Base-by-base conservation (phyloP, 2,329 filamentous ascomycete genomes). In the Fusarium sororula region DNA sequence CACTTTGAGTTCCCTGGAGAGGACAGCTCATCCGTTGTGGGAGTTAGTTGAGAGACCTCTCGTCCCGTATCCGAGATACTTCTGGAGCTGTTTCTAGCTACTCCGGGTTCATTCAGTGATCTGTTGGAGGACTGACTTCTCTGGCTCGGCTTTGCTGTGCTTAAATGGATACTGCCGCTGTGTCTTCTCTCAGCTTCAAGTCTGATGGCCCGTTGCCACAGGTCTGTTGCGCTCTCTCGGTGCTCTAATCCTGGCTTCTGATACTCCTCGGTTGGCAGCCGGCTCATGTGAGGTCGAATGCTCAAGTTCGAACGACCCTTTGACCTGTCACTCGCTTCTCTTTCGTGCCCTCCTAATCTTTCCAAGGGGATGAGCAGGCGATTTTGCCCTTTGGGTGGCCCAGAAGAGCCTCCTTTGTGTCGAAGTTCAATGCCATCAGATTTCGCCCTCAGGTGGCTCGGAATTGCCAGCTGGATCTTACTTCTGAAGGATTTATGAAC, bases 381-480 rank as follows among this genome's bases (percentile, higher is more conserved):
- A 22, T 26, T 64, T 47, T 63, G 51, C 13, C 26, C 32, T 35
- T 20, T 39, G 11, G 42, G 32, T 14, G 53, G 22, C 10, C 14
- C 6, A 17, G 47, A 22, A 32, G 17, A 42, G 26, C 35, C 32
- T n/a, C 28, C 24, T n/a, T 47, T 35, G 22, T 62, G 28, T 30
- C 14, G 20, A 14, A 35, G 42, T 12, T 42, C 42, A 12, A 37
- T 58, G 30, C 58, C 45, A 41, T 57, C 60, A 32, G 76, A 75
- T 12, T 59, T 70, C 18, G 53, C 38, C 75, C 74, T 78, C 73
- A 78, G 77, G 66, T 73, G 79, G 45, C 74, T 81, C 4, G 81
- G 80, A 11, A 84, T 73, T 7, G 78, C 77, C 4, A 83, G 70
- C 56, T 83, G 80, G 1, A 87, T 68, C 41, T 79, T 84, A 10